phyloP scores from a whole-genome alignment of 2,329 filamentous ascomycete species.

The Colletotrichum sp. region DNA sequence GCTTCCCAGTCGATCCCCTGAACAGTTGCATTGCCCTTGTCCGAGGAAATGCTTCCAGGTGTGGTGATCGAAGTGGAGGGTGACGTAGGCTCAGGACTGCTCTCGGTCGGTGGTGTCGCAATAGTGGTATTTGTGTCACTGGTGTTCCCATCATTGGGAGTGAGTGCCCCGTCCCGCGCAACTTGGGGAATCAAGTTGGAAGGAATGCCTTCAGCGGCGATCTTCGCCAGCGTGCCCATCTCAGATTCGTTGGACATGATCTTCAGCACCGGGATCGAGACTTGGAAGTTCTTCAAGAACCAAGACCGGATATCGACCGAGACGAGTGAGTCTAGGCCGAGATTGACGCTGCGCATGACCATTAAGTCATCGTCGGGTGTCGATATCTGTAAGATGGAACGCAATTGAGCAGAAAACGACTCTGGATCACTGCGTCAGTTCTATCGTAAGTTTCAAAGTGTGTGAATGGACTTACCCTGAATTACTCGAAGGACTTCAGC shows the following conservation, averaged over 20 bases:
- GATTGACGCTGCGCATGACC: constrained; percentile 7
- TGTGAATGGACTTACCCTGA: background rate
- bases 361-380: constrained; percentile 5
- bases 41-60: background rate
- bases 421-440: background rate
- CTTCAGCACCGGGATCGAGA: constrained; percentile 48
- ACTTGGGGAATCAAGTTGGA: background rate
- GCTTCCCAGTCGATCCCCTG: constrained; percentile 23
- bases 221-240: background rate
- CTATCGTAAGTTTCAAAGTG: background rate
- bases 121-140: constrained; percentile 24
- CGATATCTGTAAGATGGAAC: constrained; percentile 20
- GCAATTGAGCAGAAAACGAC: background rate
- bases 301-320: constrained; percentile 45
- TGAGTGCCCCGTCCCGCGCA: background rate
- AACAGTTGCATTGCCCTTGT: background rate
- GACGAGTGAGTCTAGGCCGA: constrained; percentile 31
- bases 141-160: background rate
- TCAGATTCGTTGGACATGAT: background rate
- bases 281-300: constrained; percentile 48
- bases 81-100: background rate
- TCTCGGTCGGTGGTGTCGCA: background rate
- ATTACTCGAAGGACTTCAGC: background rate
- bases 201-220: background rate
- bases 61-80: background rate